Evolutionary conservation across 1,284 basidiomycete species (phyloP).

Genomic region (Ceratobasidium papillatum): DNA sequence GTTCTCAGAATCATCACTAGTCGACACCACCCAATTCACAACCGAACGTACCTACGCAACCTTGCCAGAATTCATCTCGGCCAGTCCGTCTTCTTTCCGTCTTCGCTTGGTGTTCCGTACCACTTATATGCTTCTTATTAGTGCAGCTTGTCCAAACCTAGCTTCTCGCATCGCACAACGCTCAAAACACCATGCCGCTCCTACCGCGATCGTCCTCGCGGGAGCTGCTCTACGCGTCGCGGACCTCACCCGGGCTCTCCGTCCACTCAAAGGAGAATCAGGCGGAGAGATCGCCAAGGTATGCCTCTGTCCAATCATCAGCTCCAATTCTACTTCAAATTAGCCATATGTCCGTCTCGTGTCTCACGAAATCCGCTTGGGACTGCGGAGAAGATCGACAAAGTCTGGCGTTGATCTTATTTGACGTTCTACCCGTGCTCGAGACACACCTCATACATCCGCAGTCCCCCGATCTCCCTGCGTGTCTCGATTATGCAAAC

Average conservation of each 20-base stretch:
- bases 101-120: neutral
- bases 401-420: neutral
- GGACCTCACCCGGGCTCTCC: constrained; percentile 69
- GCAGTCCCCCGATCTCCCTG: neutral
- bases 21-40: constrained; percentile 76
- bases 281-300: constrained; percentile 81
- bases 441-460: neutral
- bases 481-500: neutral
- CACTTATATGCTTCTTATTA: constrained; percentile 2
- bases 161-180: constrained; percentile 72
- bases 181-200: constrained; percentile 77
- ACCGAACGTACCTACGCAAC: constrained; percentile 72
- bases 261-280: constrained; percentile 71
- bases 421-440: neutral
- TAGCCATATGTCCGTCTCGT: neutral
- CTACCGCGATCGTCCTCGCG: constrained; percentile 78
- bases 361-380: constrained; percentile 10
- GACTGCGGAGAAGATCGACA: constrained; percentile 30
- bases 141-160: constrained; percentile 70
- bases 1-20: constrained; percentile 72
- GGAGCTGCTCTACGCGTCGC: constrained; percentile 81
- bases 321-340: neutral
- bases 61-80: constrained; percentile 72
- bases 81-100: constrained; percentile 52
- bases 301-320: constrained; percentile 1